Evolutionary conservation across 192 early-diverging fungal species (phyloP), one percentile per base, ranked within the genome.

Genomic region (Rhizoclosmatium globosum): DNA sequence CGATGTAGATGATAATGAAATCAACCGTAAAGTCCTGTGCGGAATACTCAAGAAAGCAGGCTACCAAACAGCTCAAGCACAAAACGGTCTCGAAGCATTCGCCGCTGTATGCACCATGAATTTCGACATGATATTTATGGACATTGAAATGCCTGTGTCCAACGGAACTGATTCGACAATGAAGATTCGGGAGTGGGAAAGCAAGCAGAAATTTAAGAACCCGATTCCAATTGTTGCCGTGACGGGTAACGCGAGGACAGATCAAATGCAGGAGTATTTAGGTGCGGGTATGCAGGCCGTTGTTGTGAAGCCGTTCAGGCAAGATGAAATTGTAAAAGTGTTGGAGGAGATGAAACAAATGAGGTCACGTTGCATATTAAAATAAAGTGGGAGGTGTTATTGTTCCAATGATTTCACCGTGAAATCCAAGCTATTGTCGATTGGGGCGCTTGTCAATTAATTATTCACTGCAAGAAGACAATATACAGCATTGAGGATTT

Each of bases 101-200:
- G 41, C 7, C 6, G 23, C 21, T 6, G 21, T 64, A 11, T 17
- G 11, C 11, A 11, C 62, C 0, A 64, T 21, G 7, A 17, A 21
- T 39, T 64, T 64, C 21, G 11, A 6, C 21, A 11, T 64, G 6
- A 21, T 64, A 6, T 64, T 64, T 39, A 64, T 64, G 62, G 62
- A 41, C 1, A 21, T 23, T 17, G 62, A 64, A 41, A 64, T 39
- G 78, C 78, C 78, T 6, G 78, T 78, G 6, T 13, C 50, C 60
- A 21, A 68, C 66, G 66, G 66, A 4, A 47, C 6, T 7, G 47
- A 43, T 4, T 4, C 66, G 44, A 47, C 66, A 68, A 15, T 17
- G 7, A 68, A 68, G 44, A 68, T 68, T 19, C 42, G 66, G 44
- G 66, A 68, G 21, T 17, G 6, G 47, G 66, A 68, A 45, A 41